Base-by-base conservation (phyloP, 345 rosid genomes). In the Arabidopsis arenosa region DNA sequence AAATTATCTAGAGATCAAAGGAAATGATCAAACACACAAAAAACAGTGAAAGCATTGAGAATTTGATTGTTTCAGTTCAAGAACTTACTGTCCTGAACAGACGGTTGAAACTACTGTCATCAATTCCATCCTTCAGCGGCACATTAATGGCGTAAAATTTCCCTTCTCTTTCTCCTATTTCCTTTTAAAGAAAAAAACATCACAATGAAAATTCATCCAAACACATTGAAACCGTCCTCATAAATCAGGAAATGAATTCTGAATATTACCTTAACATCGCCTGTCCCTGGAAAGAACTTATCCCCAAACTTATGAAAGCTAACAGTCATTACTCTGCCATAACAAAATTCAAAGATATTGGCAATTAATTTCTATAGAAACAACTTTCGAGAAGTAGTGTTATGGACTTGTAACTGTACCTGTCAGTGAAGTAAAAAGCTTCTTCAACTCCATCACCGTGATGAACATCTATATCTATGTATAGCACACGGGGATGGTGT, bases 391-490 rank as follows among this genome's bases (percentile, higher is more conserved):
- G 18, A 37, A 73, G n/a, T 11, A 7, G 15, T 9, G 15, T 9
- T 66, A 36, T 37, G 32, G 3, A 10, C 30, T 26, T 1, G 13
- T 51, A 37, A 64, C 26, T 14, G 26, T 80, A 92, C 99, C 97
- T 92, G 84, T 95, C 96, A 57, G 99, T 95, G 73, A 95, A 92
- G 80, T 88, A 92, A 84, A 92, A 92, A 68, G 99, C 99, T 82
- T 95, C 99, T 86, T 95, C 99, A 28, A 95, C 99, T n/a, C 99
- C 99, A 83, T 95, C 99, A 68, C 99, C 99, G 12, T 95, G 99
- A 86, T 95, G 99, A 73, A 95, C 99, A 71, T 95, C 98, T 61
- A 95, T 95, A 80, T 95, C 99, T 65, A 95, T 84, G 67, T 95
- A 95, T 44, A 95, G 58, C 44, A 95, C 94, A 43, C 96, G 97